A percentile compares a stretch with the other conserved stretches of the same genome.
Conservation (phyloP, 164 flowering plant genomes). For the Macadamia integrifolia region DNA sequence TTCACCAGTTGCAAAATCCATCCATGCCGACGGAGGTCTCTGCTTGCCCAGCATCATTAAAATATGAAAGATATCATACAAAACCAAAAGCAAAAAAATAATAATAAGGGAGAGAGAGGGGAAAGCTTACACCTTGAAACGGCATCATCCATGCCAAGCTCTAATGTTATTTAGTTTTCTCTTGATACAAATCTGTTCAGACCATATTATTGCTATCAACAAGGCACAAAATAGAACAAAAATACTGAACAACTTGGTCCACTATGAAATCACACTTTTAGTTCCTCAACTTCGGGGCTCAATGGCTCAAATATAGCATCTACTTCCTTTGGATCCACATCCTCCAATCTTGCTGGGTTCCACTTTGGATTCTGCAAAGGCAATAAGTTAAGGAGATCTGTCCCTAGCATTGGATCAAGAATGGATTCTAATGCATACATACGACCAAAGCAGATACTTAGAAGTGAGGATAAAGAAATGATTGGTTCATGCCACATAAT, state of each 20-base stretch:
- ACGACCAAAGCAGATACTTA: neutral
- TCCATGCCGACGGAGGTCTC: too few species aligned
- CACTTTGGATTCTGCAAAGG: slow-evolving; percentile 53
- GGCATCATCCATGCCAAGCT: neutral
- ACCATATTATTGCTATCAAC: neutral
- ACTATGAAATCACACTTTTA: slow-evolving; percentile 22
- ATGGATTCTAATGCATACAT: neutral
- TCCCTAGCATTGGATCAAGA: neutral
- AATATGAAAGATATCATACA: too few species aligned
- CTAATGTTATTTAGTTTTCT: too few species aligned
- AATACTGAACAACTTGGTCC: neutral
- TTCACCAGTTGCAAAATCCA: too few species aligned
- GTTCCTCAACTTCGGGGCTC: slow-evolving; percentile 30
- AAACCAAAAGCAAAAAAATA: too few species aligned
- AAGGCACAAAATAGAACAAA: neutral
- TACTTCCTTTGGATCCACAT: slow-evolving; percentile 34
- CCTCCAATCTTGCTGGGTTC: slow-evolving; percentile 43
- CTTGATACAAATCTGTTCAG: too few species aligned
- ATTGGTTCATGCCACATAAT: too few species aligned
- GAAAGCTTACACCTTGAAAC: too few species aligned
- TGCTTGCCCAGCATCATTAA: too few species aligned
- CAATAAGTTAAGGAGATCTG: slow-evolving; percentile 1
- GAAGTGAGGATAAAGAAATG: too few species aligned
- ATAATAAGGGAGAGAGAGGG: too few species aligned
- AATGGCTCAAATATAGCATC: slow-evolving; percentile 41